Conservation (phyloP, 2,329 filamentous ascomycete species). For the Furcasterigmium sp. region DNA sequence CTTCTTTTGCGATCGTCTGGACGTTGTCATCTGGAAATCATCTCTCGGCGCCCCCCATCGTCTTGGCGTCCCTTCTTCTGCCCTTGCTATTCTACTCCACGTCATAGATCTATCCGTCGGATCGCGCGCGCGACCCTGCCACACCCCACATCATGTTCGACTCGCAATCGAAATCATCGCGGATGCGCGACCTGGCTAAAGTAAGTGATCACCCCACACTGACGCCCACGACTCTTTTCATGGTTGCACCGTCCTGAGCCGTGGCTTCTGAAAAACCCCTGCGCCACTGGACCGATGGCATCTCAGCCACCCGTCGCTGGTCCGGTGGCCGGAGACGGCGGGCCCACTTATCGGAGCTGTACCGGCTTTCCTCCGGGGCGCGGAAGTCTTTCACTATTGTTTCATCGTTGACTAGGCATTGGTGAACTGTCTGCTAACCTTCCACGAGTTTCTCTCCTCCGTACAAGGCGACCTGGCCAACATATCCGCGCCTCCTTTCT, state of each 20-base stretch:
- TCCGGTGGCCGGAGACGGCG: too few relatives aligned
- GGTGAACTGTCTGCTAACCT: too few relatives aligned
- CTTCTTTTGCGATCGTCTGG: not conserved
- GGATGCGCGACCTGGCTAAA: slow-evolving; percentile 12
- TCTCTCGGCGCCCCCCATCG: not conserved
- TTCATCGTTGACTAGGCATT: too few relatives aligned
- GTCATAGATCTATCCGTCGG: slow-evolving; percentile 5
- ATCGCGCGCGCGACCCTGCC: not conserved
- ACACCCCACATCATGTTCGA: slow-evolving; percentile 6
- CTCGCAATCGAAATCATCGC: slow-evolving; percentile 10
- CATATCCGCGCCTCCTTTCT: slow-evolving; percentile 44
- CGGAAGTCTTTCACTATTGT: too few relatives aligned
- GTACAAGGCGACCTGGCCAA: slow-evolving; percentile 46
- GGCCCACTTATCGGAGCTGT: too few relatives aligned
- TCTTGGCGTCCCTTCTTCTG: slow-evolving; percentile 1
- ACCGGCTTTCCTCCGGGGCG: too few relatives aligned
- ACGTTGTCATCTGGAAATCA: too few relatives aligned
- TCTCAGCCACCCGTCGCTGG: too few relatives aligned
- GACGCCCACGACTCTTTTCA: too few relatives aligned
- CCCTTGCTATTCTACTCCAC: not conserved
- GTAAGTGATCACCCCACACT: slow-evolving; percentile 4
- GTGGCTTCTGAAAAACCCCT: too few relatives aligned
- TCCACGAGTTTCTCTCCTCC: slow-evolving; percentile 10
- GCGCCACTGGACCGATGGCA: too few relatives aligned
- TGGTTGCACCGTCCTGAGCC: too few relatives aligned